phyloP scores from a whole-genome alignment of 2,329 filamentous ascomycete genomes.

The Penicillium rolfsii region DNA sequence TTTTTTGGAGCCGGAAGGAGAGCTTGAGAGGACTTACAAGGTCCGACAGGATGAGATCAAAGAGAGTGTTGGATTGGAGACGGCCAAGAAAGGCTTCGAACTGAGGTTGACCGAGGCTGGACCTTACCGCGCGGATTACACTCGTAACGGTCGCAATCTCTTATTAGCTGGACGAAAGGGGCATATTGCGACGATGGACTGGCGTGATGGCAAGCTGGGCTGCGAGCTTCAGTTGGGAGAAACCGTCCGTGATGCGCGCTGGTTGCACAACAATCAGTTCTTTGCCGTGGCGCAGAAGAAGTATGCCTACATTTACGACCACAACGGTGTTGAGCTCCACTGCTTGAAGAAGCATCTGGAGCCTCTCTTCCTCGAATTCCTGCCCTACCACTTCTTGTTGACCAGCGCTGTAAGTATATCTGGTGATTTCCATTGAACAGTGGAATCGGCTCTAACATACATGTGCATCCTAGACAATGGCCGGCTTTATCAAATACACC shows the following conservation, averaged over 20 bases:
- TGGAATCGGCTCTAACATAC: not conserved
- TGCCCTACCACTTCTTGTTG: conserved; percentile 94
- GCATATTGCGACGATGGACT: conserved; percentile 95
- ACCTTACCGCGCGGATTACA: conserved; percentile 87
- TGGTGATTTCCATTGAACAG: not conserved
- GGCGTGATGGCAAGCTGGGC: conserved; percentile 85
- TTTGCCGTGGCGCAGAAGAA: conserved; percentile 97
- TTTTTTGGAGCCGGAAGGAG: conserved; percentile 84
- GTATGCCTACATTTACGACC: conserved; percentile 95
- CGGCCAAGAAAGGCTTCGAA: conserved; percentile 91
- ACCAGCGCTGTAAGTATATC: conserved; percentile 71
- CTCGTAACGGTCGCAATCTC: conserved; percentile 82
- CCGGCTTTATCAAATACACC: conserved; percentile 88
- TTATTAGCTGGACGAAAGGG: conserved; percentile 87
- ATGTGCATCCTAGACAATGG: conserved; percentile 61
- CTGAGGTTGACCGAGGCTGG: conserved; percentile 80
- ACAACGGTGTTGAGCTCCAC: conserved; percentile 87
- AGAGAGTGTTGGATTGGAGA: conserved; percentile 73
- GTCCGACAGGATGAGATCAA: conserved; percentile 86
- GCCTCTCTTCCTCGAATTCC: conserved; percentile 89
- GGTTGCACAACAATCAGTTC: conserved; percentile 90
- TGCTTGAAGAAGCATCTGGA: conserved; percentile 88
- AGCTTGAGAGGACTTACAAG: conserved; percentile 89
- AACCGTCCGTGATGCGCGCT: conserved; percentile 85
- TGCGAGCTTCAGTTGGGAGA: conserved; percentile 91